phyloP scores from a whole-genome alignment of 352 stramenopile genomes.

The Aphanomyces invadans region DNA sequence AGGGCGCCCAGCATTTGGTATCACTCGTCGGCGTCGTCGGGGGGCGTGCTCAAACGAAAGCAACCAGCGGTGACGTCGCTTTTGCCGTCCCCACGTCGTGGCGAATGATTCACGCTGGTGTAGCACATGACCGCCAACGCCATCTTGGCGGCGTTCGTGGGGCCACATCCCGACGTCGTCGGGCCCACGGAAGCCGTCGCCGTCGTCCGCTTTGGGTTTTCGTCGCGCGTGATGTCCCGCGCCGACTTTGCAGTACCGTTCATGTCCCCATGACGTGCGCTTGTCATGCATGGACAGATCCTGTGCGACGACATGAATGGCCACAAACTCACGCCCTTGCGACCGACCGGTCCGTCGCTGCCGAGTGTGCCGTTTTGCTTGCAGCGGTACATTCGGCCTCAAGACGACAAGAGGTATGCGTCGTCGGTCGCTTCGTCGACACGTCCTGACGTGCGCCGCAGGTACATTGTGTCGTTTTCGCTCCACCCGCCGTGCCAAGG shows the following conservation, averaged over 20 bases:
- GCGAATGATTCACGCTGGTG: background rate
- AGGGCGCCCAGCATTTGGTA: conserved; percentile 18
- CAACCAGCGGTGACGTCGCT: background rate
- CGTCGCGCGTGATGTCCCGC: conserved; percentile 7
- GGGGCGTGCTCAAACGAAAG: conserved; percentile 10
- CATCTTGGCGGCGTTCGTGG: conserved; percentile 1
- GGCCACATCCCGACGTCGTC: background rate
- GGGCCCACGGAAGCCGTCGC: background rate
- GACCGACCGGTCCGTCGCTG: background rate
- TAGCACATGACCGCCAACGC: conserved; percentile 19
- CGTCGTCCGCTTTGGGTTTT: conserved; percentile 19
- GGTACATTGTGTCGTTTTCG: conserved; percentile 23
- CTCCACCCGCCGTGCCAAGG: background rate
- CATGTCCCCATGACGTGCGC: background rate
- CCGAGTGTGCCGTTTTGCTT: conserved; percentile 11
- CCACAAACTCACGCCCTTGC: background rate
- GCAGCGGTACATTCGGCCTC: conserved; percentile 17
- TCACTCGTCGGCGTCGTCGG: conserved; percentile 5
- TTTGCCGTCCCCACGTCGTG: background rate
- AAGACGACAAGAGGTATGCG: conserved; percentile 18
- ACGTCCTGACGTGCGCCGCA: background rate
- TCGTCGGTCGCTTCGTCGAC: background rate
- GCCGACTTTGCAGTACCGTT: background rate
- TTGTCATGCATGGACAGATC: background rate
- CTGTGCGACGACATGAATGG: conserved; percentile 15